A percentile compares a stretch with the other conserved stretches of the same genome.
Conservation (phyloP, 1,284 basidiomycete species). For the Rhodotorula glutinis region DNA sequence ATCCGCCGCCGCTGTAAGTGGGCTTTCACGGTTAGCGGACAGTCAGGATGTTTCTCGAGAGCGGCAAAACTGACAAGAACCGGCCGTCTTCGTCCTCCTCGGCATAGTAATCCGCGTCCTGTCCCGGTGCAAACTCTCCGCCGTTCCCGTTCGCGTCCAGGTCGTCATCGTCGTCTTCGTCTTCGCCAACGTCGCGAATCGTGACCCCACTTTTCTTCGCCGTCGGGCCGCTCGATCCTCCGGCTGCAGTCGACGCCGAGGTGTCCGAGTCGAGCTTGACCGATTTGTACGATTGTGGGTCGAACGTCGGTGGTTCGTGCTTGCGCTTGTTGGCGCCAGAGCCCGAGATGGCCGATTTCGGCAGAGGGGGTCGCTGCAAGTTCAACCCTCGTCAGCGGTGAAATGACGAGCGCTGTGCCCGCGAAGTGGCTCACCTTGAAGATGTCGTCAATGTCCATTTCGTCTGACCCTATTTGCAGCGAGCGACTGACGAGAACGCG, state of each 20-base stretch:
- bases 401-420: not conserved
- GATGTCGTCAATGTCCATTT: constrained; percentile 38
- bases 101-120: constrained; percentile 79
- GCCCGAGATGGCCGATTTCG: constrained; percentile 15
- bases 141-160: constrained; percentile 32
- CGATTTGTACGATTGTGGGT: constrained; percentile 27
- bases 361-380: constrained; percentile 32
- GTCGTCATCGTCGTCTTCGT: constrained; percentile 49
- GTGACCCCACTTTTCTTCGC: constrained; percentile 12
- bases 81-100: constrained; percentile 90
- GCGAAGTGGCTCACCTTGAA: constrained; percentile 21
- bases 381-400: not conserved
- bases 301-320: constrained; percentile 20
- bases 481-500: too few species aligned
- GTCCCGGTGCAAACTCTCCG: constrained; percentile 55
- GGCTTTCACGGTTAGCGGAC: too few species aligned
- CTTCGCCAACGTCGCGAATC: constrained; percentile 51
- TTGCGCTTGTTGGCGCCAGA: constrained; percentile 30
- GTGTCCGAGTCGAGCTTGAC: constrained; percentile 47
- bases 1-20: constrained; percentile 63
- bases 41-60: too few species aligned
- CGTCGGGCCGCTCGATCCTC: not conserved
- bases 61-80: constrained; percentile 61
- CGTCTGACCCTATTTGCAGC: too few species aligned
- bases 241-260: constrained; percentile 7